A percentile compares a stretch with the other conserved stretches of the same genome.
phyloP scores from a whole-genome alignment of 495 filamentous ascomycete species.

The Penicillium dipodomyicola region DNA sequence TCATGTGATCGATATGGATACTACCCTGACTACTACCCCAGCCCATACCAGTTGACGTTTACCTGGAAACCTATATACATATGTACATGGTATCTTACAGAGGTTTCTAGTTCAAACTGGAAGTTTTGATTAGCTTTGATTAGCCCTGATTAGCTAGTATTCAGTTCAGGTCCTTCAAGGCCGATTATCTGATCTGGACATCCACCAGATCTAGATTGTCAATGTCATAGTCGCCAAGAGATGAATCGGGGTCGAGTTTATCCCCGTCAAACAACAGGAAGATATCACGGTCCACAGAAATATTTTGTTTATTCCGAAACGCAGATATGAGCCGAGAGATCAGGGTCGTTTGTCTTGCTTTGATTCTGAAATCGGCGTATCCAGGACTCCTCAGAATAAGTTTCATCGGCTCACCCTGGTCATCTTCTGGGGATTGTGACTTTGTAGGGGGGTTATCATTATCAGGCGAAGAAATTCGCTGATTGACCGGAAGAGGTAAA shows the following conservation, averaged over 20 bases:
- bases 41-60: not conserved
- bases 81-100: too few relatives aligned
- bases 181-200: constrained; percentile 57
- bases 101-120: not conserved
- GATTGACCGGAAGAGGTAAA: constrained; percentile 31
- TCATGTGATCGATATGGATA: constrained; percentile 20
- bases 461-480: constrained; percentile 4
- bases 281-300: constrained; percentile 51
- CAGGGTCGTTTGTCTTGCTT: constrained; percentile 54
- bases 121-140: constrained; percentile 2
- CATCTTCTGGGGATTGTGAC: constrained; percentile 16
- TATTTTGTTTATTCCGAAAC: constrained; percentile 46
- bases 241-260: constrained; percentile 56
- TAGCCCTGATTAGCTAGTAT: not conserved
- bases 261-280: constrained; percentile 81
- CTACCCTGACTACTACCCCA: not conserved
- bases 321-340: constrained; percentile 54
- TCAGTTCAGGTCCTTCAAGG: not conserved
- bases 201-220: constrained; percentile 77
- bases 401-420: constrained; percentile 37
- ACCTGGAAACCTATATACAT: too few relatives aligned
- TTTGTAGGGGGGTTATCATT: not conserved
- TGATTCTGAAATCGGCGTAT: constrained; percentile 54
- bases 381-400: constrained; percentile 60
- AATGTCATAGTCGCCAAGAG: constrained; percentile 69